These are phyloP conservation scores for Neospora caninum DNA, from an alignment of 169 alveolate species.

Conservation along the genomic window DNA sequence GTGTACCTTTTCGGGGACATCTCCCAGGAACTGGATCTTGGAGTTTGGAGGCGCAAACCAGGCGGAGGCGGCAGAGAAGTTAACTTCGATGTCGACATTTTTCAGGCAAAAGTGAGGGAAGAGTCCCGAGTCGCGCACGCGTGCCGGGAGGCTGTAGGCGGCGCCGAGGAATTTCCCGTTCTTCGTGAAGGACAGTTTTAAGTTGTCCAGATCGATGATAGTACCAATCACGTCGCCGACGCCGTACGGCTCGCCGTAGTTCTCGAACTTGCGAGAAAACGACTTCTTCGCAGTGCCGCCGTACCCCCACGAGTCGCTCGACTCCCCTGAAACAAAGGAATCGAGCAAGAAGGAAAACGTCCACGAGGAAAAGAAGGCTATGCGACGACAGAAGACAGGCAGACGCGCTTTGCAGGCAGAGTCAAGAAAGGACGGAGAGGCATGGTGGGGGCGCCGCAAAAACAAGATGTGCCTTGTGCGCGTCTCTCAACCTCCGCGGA, in stretches of 20 bases:
- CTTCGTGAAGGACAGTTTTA: conserved; percentile 20
- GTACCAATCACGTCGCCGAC: conserved; percentile 55
- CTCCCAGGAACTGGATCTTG: conserved; percentile 41
- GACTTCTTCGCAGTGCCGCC: conserved; percentile 68
- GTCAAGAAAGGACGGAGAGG: too few relatives aligned
- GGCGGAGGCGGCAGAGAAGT: not conserved
- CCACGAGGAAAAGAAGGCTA: not conserved
- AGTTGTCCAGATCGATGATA: conserved; percentile 32
- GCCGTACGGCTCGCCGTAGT: conserved; percentile 56
- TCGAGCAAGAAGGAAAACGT: not conserved
- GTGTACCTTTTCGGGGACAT: conserved; percentile 19
- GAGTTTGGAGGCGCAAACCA: conserved; percentile 49
- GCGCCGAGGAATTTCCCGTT: conserved; percentile 43
- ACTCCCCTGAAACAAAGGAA: conserved; percentile 25
- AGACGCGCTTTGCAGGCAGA: not conserved
- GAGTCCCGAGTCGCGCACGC: conserved; percentile 52
- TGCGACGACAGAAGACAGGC: not conserved
- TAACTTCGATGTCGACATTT: conserved; percentile 39
- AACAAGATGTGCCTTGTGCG: too few relatives aligned
- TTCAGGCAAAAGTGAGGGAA: conserved; percentile 51
- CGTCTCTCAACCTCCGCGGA: too few relatives aligned
- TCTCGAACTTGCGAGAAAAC: not conserved
- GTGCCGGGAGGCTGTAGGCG: conserved; percentile 50
- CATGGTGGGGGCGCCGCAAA: too few relatives aligned
- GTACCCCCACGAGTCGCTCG: conserved; percentile 59